These are phyloP conservation scores for Citrus hindsii DNA, from an alignment of 345 rosid genomes.

Conservation along the genomic window DNA sequence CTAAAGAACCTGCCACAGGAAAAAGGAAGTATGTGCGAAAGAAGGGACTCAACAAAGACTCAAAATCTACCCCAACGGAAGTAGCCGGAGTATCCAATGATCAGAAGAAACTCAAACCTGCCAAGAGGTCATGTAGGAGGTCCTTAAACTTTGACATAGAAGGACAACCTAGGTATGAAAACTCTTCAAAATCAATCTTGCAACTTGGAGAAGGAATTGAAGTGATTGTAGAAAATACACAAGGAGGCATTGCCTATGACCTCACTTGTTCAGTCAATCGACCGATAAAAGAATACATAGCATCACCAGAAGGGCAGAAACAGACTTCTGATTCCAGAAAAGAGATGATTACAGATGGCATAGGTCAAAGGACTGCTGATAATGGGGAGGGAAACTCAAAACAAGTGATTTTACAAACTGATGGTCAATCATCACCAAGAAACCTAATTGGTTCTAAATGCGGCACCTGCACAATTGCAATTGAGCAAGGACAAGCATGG, in stretches of 20 bases:
- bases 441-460: slow-evolving; percentile 19
- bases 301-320: slow-evolving; percentile 20
- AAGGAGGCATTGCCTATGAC: slow-evolving; percentile 23
- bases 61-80: slow-evolving; percentile 28
- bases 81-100: slow-evolving; percentile 27
- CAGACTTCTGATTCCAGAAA: neutral
- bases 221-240: slow-evolving; percentile 29
- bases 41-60: slow-evolving; percentile 26
- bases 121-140: slow-evolving; percentile 52
- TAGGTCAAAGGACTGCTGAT: slow-evolving; percentile 7
- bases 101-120: slow-evolving; percentile 18
- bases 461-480: slow-evolving; percentile 10
- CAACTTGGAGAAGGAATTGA: neutral
- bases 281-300: slow-evolving; percentile 18
- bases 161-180: slow-evolving; percentile 18
- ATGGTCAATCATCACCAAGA: slow-evolving; percentile 14
- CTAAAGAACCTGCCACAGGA: slow-evolving; percentile 38
- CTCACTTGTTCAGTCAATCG: slow-evolving; percentile 20
- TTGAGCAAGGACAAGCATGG: slow-evolving; percentile 31
- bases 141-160: slow-evolving; percentile 48
- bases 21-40: slow-evolving; percentile 53
- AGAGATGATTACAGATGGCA: neutral
- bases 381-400: slow-evolving; percentile 6
- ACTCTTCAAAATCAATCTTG: slow-evolving; percentile 16
- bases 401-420: slow-evolving; percentile 7